A percentile compares a stretch with the other conserved stretches of the same genome.
Evolutionary conservation across 1,139 yeast species (phyloP).

Genomic region (Yamadazyma triangularis): DNA sequence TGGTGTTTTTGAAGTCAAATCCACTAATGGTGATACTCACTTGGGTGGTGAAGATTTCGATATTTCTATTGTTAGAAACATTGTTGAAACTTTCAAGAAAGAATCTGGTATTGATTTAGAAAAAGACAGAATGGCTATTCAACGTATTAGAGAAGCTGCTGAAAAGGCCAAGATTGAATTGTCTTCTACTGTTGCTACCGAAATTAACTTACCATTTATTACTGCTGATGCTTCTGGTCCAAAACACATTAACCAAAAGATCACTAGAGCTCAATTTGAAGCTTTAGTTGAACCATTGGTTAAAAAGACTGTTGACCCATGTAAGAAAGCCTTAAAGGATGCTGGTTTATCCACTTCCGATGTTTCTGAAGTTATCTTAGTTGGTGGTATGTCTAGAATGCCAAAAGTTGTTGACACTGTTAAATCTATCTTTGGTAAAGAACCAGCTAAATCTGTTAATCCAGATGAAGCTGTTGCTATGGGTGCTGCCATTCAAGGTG

Average conservation of each 20-base stretch:
- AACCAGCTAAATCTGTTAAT: conserved; percentile 98
- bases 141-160: conserved; percentile 99
- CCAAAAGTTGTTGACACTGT: conserved; percentile 99
- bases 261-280: conserved; percentile 92
- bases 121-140: conserved; percentile 97
- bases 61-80: conserved; percentile 80
- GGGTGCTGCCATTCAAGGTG: conserved; percentile 99
- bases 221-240: conserved; percentile 97
- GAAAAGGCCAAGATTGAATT: conserved; percentile 99
- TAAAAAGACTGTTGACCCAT: conserved; percentile 94
- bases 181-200: conserved; percentile 90
- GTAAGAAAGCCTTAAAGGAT: conserved; percentile 97
- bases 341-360: conserved; percentile 84
- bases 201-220: conserved; percentile 94
- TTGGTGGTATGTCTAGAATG: conserved; percentile 99
- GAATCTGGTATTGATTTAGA: conserved; percentile 86
- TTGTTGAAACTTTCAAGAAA: conserved; percentile 89
- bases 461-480: conserved; percentile 99
- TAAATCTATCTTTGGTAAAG: conserved; percentile 86
- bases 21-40: conserved; percentile 88
- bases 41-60: conserved; percentile 92
- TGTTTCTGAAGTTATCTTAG: conserved; percentile 91
- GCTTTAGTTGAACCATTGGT: conserved; percentile 83
- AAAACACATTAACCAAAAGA: conserved; percentile 93
- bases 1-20: conserved; percentile 84